Base-by-base conservation (phyloP, 441 rosid species). In the Jatropha podagrica region DNA sequence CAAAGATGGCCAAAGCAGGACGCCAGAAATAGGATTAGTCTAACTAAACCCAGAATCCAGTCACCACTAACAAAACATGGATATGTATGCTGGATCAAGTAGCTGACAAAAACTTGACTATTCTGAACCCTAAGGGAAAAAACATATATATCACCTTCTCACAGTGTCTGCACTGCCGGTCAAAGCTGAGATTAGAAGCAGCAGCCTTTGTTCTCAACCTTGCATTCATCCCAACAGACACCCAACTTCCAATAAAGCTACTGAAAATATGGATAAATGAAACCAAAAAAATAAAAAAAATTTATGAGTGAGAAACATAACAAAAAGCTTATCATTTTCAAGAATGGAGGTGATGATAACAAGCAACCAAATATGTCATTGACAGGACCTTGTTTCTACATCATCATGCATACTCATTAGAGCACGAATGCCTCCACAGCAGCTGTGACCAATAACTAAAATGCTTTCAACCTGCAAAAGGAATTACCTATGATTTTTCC, bases 361-460 rank as follows among this genome's bases (percentile, higher is more conserved):
- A 60, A 59, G 18, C 37, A 40, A 20, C 14, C 23, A 71, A 48
- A 65, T 4, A 7, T 18, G 32, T 58, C n/a, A 20, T 67, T 18
- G 59, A 65, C 69, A 5, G 59, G 65, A 89, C 98, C 97, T 92
- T 81, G 95, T 84, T 67, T 88, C 90, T 49, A 15, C 91, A 79
- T 84, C 89, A 49, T 87, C 97, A 65, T 84, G 83, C 97, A 94
- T 89, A 74, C 92, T 79, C 99, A 96, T 96, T 62, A 96, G 91
- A 44, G 99, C 97, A 58, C 84, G 97, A 72, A 96, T 96, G 72
- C 99, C 99, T 77, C 98, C 97, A 41, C 99, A 96, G 64, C 92
- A 69, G 84, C 99, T 96, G 84, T 96, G 99, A 64, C 99, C 99
- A 72, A 91, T 70, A 20, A 96, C 88, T 72, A 96, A 85, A 77